These are phyloP conservation scores for Penicillium taxi DNA, from an alignment of 495 filamentous ascomycete species.

Conservation along the genomic window DNA sequence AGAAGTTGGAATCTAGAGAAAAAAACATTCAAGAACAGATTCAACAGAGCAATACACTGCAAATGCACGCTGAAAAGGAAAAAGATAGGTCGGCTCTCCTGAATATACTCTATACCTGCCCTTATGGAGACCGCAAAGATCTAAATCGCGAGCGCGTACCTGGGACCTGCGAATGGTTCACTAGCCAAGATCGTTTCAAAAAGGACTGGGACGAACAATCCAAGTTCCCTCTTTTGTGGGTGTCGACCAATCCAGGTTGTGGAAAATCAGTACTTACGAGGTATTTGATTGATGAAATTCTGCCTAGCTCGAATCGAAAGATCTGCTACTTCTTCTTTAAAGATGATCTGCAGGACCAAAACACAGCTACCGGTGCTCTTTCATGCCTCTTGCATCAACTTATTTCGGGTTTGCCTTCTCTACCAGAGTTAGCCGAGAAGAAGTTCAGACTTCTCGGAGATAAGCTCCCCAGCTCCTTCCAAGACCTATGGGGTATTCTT, in stretches of 20 bases:
- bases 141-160: constrained; percentile 22
- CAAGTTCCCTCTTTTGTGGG: constrained; percentile 29
- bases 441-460: constrained; percentile 18
- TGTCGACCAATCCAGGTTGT: constrained; percentile 49
- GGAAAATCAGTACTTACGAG: constrained; percentile 48
- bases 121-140: constrained; percentile 35
- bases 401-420: constrained; percentile 20
- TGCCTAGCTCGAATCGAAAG: background rate
- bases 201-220: background rate
- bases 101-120: constrained; percentile 7
- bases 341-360: constrained; percentile 41
- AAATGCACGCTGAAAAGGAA: background rate
- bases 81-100: background rate
- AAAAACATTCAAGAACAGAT: background rate
- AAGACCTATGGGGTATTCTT: constrained; percentile 37
- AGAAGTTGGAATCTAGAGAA: background rate
- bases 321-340: constrained; percentile 53
- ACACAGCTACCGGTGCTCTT: constrained; percentile 27
- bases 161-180: constrained; percentile 22
- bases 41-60: background rate
- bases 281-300: constrained; percentile 33
- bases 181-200: background rate
- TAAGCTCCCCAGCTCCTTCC: constrained; percentile 21
- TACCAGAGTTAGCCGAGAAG: constrained; percentile 24
- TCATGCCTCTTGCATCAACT: constrained; percentile 42